These are phyloP conservation scores for Triglochin maritima DNA, from an alignment of 106 monocot species.

Conservation along the genomic window DNA sequence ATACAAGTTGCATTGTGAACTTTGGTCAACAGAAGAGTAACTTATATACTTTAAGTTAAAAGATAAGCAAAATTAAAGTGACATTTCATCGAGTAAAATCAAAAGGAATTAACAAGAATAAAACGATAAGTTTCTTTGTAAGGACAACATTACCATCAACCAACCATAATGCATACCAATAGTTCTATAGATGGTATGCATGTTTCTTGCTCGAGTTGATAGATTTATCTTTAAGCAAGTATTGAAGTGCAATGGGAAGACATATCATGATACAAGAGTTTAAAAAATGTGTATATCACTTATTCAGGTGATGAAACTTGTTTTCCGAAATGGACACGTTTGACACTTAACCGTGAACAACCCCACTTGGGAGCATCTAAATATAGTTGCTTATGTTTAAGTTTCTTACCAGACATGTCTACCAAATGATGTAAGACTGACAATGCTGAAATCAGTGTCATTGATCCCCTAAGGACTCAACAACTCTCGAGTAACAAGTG, in stretches of 20 bases:
- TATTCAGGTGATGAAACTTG: not conserved
- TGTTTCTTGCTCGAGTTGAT: not conserved
- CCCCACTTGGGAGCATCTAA: not conserved
- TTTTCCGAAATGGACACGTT: not conserved
- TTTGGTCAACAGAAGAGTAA: no score
- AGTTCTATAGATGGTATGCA: slow-evolving; percentile 2
- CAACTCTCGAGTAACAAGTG: no score
- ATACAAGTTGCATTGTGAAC: no score
- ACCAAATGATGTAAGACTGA: no score
- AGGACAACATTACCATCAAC: not conserved
- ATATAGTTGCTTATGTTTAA: not conserved
- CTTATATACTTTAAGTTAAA: no score
- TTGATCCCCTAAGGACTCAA: no score
- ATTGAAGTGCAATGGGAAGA: slow-evolving; percentile 1
- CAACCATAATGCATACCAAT: not conserved
- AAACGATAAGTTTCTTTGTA: slow-evolving; percentile 3
- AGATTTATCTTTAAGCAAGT: not conserved
- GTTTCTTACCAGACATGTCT: not conserved
- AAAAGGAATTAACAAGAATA: not conserved
- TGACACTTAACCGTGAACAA: not conserved
- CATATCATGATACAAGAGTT: slow-evolving; percentile 4
- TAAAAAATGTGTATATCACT: not conserved
- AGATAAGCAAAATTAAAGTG: no score
- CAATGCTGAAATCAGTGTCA: no score
- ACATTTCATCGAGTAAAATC: not conserved